Conservation (phyloP, 257 asterid species). For the Voacanga thouarsii region DNA sequence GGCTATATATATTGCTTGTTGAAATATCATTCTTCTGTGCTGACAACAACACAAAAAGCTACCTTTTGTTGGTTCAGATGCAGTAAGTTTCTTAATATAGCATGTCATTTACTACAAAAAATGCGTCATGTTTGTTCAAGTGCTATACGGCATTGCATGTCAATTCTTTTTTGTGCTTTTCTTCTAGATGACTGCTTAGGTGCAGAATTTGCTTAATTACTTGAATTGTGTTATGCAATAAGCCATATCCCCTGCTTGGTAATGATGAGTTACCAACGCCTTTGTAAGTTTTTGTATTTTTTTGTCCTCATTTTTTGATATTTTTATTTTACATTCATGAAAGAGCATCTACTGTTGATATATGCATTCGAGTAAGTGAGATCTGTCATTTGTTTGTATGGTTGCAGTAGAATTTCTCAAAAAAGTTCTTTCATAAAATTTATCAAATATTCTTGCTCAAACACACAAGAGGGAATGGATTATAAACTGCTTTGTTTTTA, state of each 20-base stretch:
- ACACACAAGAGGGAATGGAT: no score
- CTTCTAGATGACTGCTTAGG: background rate
- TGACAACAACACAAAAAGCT: constrained; percentile 84
- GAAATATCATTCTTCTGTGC: constrained; percentile 34
- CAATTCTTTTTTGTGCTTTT: background rate
- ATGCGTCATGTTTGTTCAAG: background rate
- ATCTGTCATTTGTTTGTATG: background rate
- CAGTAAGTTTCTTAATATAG: constrained; percentile 42
- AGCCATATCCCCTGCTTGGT: no score
- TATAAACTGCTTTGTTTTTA: no score
- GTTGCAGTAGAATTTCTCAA: no score
- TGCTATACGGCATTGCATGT: background rate
- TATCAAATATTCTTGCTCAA: no score
- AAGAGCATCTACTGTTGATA: constrained; percentile 89
- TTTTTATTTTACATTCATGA: constrained; percentile 58
- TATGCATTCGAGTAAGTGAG: constrained; percentile 79
- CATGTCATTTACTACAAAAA: background rate
- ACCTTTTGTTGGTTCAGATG: constrained; percentile 91
- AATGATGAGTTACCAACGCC: background rate
- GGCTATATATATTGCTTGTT: background rate
- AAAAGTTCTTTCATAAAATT: no score
- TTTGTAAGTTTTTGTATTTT: constrained; percentile 4
- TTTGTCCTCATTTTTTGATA: constrained; percentile 11
- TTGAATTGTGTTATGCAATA: no score
- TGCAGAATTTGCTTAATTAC: no score